Base-by-base conservation (phyloP, 495 filamentous ascomycete genomes). In the Xanthoparmelia taractica region DNA sequence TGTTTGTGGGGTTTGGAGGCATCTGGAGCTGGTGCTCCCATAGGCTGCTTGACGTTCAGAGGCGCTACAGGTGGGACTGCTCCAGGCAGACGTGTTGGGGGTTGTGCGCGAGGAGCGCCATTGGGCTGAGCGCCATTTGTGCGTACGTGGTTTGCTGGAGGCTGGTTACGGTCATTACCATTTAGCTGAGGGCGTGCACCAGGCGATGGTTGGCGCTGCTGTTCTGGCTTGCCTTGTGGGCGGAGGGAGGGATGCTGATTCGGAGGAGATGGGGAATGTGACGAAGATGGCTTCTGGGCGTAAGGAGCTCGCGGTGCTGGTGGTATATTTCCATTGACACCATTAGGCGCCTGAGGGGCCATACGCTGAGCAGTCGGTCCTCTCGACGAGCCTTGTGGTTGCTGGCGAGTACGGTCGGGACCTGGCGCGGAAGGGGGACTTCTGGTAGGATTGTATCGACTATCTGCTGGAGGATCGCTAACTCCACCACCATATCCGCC, bases 21-120 rank as follows among this genome's bases (percentile, higher is more conserved):
- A 34, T 71, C 71, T 33, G 73, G 70, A 71, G 68, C 67, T 33
- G 75, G 72, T 37, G 77, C 70, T 20, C 79, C 80, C 17, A 78
- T 79, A 1, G 78, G 73, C 61, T 90, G 86, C 76, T 96, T 96
- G 64, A 97, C 89, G 73, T 96, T 96, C 20, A 92, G 92, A 76
- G 97, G 96, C 56, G 93, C 88, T 36, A 83, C 77, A 36, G 80
- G 57, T 37, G 63, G 66, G 40, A 52, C 63, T 25, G 60, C 34
- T 52, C 70, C 73, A 50, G 70, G 77, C 36, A 69, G 65, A 25
- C 75, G 82, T 36, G 78, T 79, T 12, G 81, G 73, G 8, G 78
- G 79, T 60, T 77, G 78, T 41, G 67, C 74, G 63, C 76, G 76
- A 47, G 67, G 73, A 69, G 72, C 78, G 33, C 65, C 78, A 72